A percentile compares a stretch with the other conserved stretches of the same genome.
Conservation (phyloP, 1,284 basidiomycete species). For the Ustilago crameri region DNA sequence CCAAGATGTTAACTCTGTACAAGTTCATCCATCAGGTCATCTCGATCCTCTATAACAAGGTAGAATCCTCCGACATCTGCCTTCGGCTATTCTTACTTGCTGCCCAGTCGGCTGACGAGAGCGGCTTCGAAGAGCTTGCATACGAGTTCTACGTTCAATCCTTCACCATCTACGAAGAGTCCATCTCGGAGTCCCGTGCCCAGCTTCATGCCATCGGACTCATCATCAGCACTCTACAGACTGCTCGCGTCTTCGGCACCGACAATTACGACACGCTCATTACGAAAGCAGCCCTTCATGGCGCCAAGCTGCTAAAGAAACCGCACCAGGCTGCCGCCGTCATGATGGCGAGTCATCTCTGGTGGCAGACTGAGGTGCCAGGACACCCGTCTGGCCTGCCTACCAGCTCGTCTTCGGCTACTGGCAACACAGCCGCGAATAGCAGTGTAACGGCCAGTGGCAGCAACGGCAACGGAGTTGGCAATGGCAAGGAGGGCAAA, state of each 20-base stretch:
- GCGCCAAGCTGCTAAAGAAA: constrained; percentile 66
- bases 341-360: constrained; percentile 66
- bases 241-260: constrained; percentile 58
- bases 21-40: constrained; percentile 67
- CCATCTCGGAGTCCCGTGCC: constrained; percentile 63
- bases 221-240: constrained; percentile 64
- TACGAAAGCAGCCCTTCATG: constrained; percentile 66
- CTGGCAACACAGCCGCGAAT: constrained; percentile 38
- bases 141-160: constrained; percentile 68
- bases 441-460: constrained; percentile 21
- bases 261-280: constrained; percentile 67
- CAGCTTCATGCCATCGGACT: constrained; percentile 65
- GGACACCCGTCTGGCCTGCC: constrained; percentile 29
- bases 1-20: constrained; percentile 64
- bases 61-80: constrained; percentile 65
- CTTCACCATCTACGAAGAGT: constrained; percentile 68
- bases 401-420: constrained; percentile 35
- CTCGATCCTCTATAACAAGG: constrained; percentile 63
- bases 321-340: constrained; percentile 67
- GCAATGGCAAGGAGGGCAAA: constrained; percentile 32
- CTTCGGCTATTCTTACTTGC: constrained; percentile 63
- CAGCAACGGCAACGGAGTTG: constrained; percentile 8
- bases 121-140: constrained; percentile 63
- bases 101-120: constrained; percentile 65
- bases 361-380: constrained; percentile 64